These are phyloP conservation scores for Fusarium annulatum DNA, from an alignment of 2,329 filamentous ascomycete species.

Conservation along the genomic window DNA sequence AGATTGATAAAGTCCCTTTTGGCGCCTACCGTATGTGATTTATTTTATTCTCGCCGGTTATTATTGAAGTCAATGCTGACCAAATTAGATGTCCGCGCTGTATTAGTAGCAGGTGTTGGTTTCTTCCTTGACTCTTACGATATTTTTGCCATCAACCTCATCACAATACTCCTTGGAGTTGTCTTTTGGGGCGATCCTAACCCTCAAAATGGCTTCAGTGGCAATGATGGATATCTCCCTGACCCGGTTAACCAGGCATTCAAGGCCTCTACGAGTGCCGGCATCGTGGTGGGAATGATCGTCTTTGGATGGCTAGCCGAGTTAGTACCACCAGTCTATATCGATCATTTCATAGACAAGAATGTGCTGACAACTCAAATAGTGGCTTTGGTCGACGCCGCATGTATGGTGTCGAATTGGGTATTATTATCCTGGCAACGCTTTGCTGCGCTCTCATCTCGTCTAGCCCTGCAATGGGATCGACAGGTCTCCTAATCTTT, in stretches of 20 bases:
- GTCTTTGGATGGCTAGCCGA: slow-evolving; percentile 83
- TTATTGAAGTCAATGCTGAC: slow-evolving; percentile 3
- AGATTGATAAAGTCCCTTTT: slow-evolving; percentile 83
- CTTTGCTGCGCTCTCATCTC: slow-evolving; percentile 73
- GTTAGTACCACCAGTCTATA: slow-evolving; percentile 42
- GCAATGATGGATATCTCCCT: slow-evolving; percentile 69
- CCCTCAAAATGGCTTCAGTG: slow-evolving; percentile 59
- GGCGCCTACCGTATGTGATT: slow-evolving; percentile 70
- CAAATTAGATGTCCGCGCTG: slow-evolving; percentile 70
- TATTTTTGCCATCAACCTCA: slow-evolving; percentile 83
- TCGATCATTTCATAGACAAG: not conserved
- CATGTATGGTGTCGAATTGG: slow-evolving; percentile 85
- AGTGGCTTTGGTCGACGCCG: slow-evolving; percentile 76
- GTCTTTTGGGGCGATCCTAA: slow-evolving; percentile 74
- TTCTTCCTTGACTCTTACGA: slow-evolving; percentile 88
- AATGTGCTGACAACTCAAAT: slow-evolving; percentile 22
- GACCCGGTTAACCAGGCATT: slow-evolving; percentile 76
- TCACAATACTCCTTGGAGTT: slow-evolving; percentile 77
- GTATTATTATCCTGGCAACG: slow-evolving; percentile 77
- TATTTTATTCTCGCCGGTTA: not conserved
- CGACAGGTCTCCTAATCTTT: slow-evolving; percentile 73
- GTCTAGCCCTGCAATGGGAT: slow-evolving; percentile 68
- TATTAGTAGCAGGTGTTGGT: slow-evolving; percentile 81
- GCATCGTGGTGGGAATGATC: slow-evolving; percentile 82
- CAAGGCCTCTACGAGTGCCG: slow-evolving; percentile 83